phyloP scores from a whole-genome alignment of 2,329 filamentous ascomycete genomes.

The Tolypocladium inflatum region DNA sequence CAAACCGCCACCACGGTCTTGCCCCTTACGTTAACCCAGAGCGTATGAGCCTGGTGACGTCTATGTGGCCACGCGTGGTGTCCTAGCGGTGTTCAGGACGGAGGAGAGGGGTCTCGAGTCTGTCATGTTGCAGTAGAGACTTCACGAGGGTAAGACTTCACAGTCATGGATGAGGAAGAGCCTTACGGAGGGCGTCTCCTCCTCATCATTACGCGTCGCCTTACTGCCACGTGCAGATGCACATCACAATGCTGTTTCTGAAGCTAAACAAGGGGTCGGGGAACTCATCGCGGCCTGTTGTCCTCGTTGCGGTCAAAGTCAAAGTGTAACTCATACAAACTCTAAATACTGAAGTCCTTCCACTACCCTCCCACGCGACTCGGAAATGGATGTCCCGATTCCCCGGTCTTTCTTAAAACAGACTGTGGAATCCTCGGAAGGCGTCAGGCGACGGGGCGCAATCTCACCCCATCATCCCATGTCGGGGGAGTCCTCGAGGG shows the following conservation, averaged over 20 bases:
- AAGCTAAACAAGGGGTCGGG: background rate
- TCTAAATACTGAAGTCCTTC: background rate
- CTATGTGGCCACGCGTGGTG: background rate
- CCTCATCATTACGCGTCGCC: background rate
- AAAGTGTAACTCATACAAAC: background rate
- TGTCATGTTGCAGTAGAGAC: no score
- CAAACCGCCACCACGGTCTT: background rate
- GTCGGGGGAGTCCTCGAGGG: background rate
- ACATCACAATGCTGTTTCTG: background rate
- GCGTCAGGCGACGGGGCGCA: background rate
- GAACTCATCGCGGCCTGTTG: background rate
- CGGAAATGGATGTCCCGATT: background rate
- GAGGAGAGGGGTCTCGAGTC: background rate
- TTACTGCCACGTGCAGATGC: background rate
- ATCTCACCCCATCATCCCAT: background rate
- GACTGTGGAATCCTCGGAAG: no score
- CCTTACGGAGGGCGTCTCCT: background rate
- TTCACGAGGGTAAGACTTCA: no score
- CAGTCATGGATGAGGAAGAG: no score
- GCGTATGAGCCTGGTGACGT: background rate
- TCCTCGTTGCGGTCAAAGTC: background rate
- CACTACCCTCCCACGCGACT: background rate
- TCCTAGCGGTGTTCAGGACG: background rate
- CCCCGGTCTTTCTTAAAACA: background rate
- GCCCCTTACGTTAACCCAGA: background rate